These are phyloP conservation scores for Chenopodium album DNA, from an alignment of 148 eudicot genomes.

Conservation along the genomic window DNA sequence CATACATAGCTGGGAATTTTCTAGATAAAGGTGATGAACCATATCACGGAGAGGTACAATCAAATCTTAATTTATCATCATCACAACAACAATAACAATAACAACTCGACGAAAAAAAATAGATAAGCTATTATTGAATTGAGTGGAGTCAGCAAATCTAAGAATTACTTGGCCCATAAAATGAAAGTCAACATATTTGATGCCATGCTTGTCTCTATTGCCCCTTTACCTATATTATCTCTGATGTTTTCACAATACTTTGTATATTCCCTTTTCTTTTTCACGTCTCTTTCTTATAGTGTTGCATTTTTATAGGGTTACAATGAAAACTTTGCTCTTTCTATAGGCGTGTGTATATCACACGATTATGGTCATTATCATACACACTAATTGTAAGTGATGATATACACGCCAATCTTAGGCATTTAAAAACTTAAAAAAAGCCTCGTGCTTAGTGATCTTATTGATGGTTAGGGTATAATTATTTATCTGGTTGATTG, in stretches of 20 bases:
- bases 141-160: neutral
- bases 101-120: neutral
- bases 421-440: no score
- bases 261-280: neutral
- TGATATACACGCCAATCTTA: no score
- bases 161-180: neutral
- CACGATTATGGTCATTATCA: no score
- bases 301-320: neutral
- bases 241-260: neutral
- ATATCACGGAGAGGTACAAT: neutral
- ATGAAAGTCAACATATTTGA: neutral
- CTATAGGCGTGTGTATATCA: no score
- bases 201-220: neutral
- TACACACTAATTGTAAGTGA: neutral
- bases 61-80: neutral
- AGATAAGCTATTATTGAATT: neutral
- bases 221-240: neutral
- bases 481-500: no score
- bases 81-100: neutral
- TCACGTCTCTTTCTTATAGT: neutral
- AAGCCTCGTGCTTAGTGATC: no score
- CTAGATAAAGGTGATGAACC: neutral
- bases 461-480: no score
- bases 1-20: neutral
- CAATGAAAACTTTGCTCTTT: no score